A percentile compares a stretch with the other conserved stretches of the same genome.
phyloP scores from a whole-genome alignment of 495 filamentous ascomycete species.

The Daldinia grandis region DNA sequence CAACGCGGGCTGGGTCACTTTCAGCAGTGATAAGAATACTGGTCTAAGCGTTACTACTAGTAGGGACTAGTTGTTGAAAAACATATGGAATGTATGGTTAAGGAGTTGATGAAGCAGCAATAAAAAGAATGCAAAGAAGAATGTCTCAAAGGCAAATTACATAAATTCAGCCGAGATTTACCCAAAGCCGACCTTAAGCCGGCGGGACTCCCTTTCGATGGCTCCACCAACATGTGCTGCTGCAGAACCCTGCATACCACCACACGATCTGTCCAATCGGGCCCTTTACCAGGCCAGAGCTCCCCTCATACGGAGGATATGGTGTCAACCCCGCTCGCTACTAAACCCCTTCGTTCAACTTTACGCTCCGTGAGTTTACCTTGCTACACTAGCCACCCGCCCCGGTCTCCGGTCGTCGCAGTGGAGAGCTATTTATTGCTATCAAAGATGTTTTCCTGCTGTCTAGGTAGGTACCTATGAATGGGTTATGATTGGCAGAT shows the following conservation, averaged over 20 bases:
- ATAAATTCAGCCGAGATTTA: not conserved
- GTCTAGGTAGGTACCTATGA: too few relatives aligned
- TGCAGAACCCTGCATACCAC: not conserved
- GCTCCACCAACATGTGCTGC: not conserved
- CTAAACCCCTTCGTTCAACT: too few relatives aligned
- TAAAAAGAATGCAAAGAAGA: too few relatives aligned
- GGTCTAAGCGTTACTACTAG: too few relatives aligned
- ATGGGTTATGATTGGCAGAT: conserved; percentile 36
- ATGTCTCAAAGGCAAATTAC: too few relatives aligned
- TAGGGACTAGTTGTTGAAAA: too few relatives aligned
- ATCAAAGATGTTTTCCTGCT: conserved; percentile 17
- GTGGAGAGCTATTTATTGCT: conserved; percentile 24
- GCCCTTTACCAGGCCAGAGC: not conserved
- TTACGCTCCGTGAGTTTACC: not conserved
- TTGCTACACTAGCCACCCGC: not conserved
- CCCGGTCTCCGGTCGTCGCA: conserved; percentile 29
- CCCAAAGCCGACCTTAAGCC: not conserved
- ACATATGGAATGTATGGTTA: too few relatives aligned
- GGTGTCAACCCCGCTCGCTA: conserved; percentile 7
- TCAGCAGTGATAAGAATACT: too few relatives aligned
- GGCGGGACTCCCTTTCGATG: conserved; percentile 13
- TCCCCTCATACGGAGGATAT: not conserved
- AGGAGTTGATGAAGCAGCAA: too few relatives aligned
- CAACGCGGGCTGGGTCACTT: too few relatives aligned
- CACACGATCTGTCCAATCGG: conserved; percentile 11